Evolutionary conservation across 2,329 filamentous ascomycete species (phyloP).

Genomic region (Tolypocladium nubicola): DNA sequence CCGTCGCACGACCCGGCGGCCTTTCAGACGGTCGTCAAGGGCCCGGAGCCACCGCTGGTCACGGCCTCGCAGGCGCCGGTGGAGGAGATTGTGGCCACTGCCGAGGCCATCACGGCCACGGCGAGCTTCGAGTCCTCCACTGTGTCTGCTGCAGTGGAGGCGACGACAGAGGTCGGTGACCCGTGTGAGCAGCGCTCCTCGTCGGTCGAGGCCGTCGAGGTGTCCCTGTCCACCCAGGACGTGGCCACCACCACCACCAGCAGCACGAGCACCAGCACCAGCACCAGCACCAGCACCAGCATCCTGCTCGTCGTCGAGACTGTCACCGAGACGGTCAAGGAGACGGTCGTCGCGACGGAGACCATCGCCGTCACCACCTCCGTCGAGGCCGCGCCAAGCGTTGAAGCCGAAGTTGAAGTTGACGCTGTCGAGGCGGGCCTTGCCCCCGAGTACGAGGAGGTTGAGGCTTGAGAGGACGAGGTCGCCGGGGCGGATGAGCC

Average conservation of each 20-base stretch:
- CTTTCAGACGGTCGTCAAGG: constrained; percentile 15
- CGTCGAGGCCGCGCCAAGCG: neutral
- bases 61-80: neutral
- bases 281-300: constrained; percentile 5
- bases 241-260: neutral
- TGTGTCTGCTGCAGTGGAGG: neutral
- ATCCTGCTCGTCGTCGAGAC: constrained; percentile 6
- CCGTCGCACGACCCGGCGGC: constrained; percentile 10
- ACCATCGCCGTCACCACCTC: neutral
- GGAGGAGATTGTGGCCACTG: neutral
- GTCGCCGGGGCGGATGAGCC: neutral
- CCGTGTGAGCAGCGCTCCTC: constrained; percentile 12
- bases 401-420: neutral
- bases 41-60: neutral
- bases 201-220: neutral
- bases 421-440: neutral
- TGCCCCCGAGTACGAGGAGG: neutral
- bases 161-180: constrained; percentile 6
- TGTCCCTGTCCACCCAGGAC: neutral
- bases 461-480: neutral
- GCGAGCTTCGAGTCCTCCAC: neutral
- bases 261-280: constrained; percentile 4
- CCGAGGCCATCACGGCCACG: neutral
- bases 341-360: constrained; percentile 19
- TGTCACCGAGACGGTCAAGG: constrained; percentile 21